A percentile compares a stretch with the other conserved stretches of the same genome.
These are phyloP conservation scores for Hypericum androsaemum DNA, from an alignment of 345 rosid genomes.

Conservation along the genomic window DNA sequence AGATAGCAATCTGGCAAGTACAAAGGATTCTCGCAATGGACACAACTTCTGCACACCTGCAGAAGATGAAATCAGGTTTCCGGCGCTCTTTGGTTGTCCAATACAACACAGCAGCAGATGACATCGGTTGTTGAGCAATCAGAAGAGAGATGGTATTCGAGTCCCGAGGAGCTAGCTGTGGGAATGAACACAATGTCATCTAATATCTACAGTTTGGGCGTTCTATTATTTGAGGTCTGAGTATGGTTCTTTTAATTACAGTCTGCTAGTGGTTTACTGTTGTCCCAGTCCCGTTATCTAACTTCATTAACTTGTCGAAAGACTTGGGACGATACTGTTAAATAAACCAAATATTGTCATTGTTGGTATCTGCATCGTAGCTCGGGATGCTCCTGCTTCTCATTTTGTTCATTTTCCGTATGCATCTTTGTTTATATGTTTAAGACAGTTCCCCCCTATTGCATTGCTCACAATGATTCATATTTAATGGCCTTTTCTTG, in stretches of 20 bases:
- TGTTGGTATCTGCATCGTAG: no score
- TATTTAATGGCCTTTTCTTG: no score
- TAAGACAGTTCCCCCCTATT: no score
- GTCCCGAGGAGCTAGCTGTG: constrained; percentile 62
- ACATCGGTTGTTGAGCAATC: constrained; percentile 32
- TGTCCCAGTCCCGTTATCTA: neutral
- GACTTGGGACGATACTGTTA: no score
- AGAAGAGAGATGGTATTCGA: constrained; percentile 86
- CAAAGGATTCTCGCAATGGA: constrained; percentile 16
- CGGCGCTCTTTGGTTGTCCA: constrained; percentile 15
- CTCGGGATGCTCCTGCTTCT: no score
- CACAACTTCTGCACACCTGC: constrained; percentile 16
- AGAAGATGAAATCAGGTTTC: constrained; percentile 20
- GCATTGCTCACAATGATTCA: no score
- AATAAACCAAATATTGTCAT: no score
- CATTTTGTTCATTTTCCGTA: no score
- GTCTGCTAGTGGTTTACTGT: no score
- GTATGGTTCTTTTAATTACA: constrained; percentile 1
- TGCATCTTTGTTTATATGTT: no score
- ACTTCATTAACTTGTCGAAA: neutral
- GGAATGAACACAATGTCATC: constrained; percentile 44
- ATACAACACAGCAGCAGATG: constrained; percentile 24
- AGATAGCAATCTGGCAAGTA: constrained; percentile 4
- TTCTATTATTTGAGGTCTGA: constrained; percentile 83
- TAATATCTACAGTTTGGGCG: constrained; percentile 79